These are phyloP conservation scores for Marasmius fiardii DNA, from an alignment of 1,284 basidiomycete genomes.

Conservation along the genomic window DNA sequence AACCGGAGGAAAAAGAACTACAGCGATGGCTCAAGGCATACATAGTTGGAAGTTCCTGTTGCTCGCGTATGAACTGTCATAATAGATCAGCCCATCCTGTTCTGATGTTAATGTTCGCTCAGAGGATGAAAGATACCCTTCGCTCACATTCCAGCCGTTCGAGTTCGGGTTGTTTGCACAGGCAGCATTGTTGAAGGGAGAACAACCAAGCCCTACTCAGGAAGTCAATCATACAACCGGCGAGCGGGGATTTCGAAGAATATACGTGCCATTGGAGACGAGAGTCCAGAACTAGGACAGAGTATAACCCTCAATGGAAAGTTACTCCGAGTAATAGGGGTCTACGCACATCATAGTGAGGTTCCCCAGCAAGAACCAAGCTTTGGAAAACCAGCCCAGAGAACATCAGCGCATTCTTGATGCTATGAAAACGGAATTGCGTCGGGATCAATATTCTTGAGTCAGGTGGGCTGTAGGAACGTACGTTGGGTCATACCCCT, in stretches of 20 bases:
- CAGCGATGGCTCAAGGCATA: constrained; percentile 15
- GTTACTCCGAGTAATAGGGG: not conserved
- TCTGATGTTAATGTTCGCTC: not conserved
- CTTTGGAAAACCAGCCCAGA: constrained; percentile 35
- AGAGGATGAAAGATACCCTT: not conserved
- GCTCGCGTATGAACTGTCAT: constrained; percentile 30
- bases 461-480: not conserved
- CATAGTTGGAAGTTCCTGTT: constrained; percentile 35
- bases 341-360: constrained; percentile 33
- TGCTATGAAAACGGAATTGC: constrained; percentile 20
- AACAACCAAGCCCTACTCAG: constrained; percentile 29
- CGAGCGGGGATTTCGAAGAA: not conserved
- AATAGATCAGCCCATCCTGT: constrained; percentile 38
- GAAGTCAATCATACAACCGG: not conserved
- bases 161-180: constrained; percentile 30
- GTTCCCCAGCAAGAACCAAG: constrained; percentile 29
- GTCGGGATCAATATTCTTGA: not conserved
- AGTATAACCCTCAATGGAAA: no score
- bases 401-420: constrained; percentile 35
- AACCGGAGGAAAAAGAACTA: not conserved
- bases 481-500: constrained; percentile 35
- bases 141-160: constrained; percentile 32
- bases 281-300: not conserved
- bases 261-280: constrained; percentile 18
- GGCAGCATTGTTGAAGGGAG: constrained; percentile 24